These are phyloP conservation scores for Leishmania tropica DNA, from an alignment of 208 protist genomes.

Conservation along the genomic window DNA sequence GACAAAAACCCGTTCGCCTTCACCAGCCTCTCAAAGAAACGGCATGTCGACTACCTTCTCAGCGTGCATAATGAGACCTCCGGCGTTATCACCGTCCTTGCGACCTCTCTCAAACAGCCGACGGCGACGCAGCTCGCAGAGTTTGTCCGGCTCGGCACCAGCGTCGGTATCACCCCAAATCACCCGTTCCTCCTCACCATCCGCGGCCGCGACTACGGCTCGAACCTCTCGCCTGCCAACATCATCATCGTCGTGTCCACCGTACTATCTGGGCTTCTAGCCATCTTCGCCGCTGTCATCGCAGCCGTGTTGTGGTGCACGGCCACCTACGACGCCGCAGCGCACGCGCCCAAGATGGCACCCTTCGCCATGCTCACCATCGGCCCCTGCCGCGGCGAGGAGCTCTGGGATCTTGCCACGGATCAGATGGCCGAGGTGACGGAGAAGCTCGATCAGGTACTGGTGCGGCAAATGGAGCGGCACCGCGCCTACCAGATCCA, in stretches of 20 bases:
- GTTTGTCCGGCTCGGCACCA: slow-evolving; percentile 4
- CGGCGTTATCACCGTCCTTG: not conserved
- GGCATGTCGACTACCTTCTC: slow-evolving; percentile 3
- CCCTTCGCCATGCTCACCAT: slow-evolving; percentile 80
- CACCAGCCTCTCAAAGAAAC: not conserved
- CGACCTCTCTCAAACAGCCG: not conserved
- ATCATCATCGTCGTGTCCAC: slow-evolving; percentile 9
- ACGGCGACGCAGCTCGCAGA: not conserved
- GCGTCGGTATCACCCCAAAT: slow-evolving; percentile 4
- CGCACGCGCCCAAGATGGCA: slow-evolving; percentile 64
- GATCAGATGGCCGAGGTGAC: slow-evolving; percentile 63
- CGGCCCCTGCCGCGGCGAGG: slow-evolving; percentile 60
- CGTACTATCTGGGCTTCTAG: slow-evolving; percentile 1
- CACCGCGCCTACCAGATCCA: slow-evolving; percentile 61
- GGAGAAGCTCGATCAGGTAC: slow-evolving; percentile 45
- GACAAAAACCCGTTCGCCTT: not conserved
- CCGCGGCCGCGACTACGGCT: slow-evolving; percentile 7
- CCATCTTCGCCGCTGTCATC: slow-evolving; percentile 37
- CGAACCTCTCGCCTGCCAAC: slow-evolving; percentile 8
- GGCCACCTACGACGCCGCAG: slow-evolving; percentile 52
- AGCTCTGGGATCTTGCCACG: slow-evolving; percentile 68
- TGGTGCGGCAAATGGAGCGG: slow-evolving; percentile 39
- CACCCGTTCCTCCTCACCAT: slow-evolving; percentile 12
- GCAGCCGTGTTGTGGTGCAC: slow-evolving; percentile 43
- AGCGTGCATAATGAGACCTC: not conserved